Base-by-base conservation (phyloP, 2,329 filamentous ascomycete genomes). In the Apiospora koreana region DNA sequence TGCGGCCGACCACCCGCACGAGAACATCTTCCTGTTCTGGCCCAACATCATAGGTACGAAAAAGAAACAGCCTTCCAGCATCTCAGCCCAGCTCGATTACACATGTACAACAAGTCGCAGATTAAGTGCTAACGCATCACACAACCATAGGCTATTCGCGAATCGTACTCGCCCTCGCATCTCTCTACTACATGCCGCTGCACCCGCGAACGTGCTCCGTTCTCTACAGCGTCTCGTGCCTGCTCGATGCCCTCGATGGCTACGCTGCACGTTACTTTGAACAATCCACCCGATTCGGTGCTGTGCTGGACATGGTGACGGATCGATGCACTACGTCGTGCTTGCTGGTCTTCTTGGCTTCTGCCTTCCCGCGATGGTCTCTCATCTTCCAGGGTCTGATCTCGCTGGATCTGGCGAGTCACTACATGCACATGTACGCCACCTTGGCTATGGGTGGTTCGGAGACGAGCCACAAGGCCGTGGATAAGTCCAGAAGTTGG, bases 381-480 rank as follows among this genome's bases (percentile, higher is more conserved):
- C 94, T 98, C 75, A 79, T 98, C 71, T 99, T 99, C 87, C 96
- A 99, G 85, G 90, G 92, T 62, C 84, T 99, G 78, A 97, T 99
- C 81, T 93, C 92, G 69, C 84, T 99, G 77, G 96, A 99, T 82
- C 88, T 99, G 74, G 93, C 96, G 38, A 97, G 94, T 80, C 96
- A 99, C 83, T 99, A 98, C 81, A 95, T 98, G 86, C 96, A 99
- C 85, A 99, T 99, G 96, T 98, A 97, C 80, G 94, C 95, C 16
- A 97, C 94, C 0, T 85, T 98, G 77, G 91, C 92, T 74, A 96
- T 97, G 90, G 94, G 93, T 69, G 94, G 94, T 68, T 87, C 89
- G 69, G 89, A 91, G 76, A 93, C 83, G 74, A 92, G 94, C 84
- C 96, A 99, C 85, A 99, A 99, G 90, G 95, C 93, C 76, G 91